These are phyloP conservation scores for Raphanus raphanistrum DNA, from an alignment of 345 rosid species.

Conservation along the genomic window DNA sequence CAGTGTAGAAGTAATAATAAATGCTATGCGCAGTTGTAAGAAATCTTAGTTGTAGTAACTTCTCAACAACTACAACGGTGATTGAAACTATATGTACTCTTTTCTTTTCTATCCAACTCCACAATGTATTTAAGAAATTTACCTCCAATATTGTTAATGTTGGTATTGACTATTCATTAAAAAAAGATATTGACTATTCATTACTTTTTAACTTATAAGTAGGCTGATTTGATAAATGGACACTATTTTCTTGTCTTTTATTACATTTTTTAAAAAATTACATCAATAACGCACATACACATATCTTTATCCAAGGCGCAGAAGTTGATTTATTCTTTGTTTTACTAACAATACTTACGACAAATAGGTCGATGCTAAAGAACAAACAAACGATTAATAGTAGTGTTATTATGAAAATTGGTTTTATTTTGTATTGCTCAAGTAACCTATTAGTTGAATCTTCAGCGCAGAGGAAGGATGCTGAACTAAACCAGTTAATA, in stretches of 20 bases:
- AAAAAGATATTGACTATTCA: too few species aligned
- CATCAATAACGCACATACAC: not conserved
- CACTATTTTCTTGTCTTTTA: not conserved
- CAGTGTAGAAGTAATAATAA: not conserved
- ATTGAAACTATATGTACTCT: not conserved
- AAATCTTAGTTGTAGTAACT: not conserved
- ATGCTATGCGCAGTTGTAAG: not conserved
- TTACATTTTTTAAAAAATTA: not conserved
- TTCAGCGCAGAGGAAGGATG: not conserved
- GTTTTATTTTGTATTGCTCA: not conserved
- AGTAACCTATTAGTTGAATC: not conserved
- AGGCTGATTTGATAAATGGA: not conserved
- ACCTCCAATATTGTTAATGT: not conserved
- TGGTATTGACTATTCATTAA: not conserved
- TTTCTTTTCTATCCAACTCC: not conserved
- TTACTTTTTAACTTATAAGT: not conserved
- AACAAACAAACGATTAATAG: conserved; percentile 1
- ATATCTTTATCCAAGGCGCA: not conserved
- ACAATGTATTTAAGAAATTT: not conserved
- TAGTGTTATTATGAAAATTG: conserved; percentile 1
- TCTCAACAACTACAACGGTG: not conserved
- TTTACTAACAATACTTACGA: not conserved
- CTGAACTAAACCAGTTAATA: not conserved
- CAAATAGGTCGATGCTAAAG: not conserved
- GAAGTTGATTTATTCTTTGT: not conserved